Conservation (phyloP, 2,329 filamentous ascomycete species). For the Tolypocladium capitatum region DNA sequence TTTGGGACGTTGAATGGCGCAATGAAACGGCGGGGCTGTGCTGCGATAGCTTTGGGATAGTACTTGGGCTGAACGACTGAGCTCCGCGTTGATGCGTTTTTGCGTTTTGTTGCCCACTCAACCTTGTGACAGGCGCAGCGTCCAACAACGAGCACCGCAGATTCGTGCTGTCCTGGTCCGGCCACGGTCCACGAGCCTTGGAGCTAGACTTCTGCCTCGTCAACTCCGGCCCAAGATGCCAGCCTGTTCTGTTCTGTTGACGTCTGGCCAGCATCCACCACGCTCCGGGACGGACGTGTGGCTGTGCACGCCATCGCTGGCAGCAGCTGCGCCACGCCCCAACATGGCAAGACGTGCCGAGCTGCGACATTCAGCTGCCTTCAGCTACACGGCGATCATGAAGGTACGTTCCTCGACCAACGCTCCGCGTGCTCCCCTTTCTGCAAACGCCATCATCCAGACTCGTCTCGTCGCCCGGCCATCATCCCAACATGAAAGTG, state of each 20-base stretch:
- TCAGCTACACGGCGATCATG: neutral
- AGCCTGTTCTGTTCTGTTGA: neutral
- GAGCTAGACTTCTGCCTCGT: neutral
- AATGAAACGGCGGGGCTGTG: conserved; percentile 1
- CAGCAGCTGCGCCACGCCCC: neutral
- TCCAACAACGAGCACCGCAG: neutral
- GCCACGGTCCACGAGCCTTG: neutral
- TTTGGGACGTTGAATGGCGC: conserved; percentile 1
- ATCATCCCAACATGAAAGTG: conserved; percentile 4
- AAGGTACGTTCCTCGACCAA: neutral
- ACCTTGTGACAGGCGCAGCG: neutral
- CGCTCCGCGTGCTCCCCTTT: neutral
- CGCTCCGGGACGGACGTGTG: neutral
- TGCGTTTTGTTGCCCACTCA: neutral
- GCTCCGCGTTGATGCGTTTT: neutral
- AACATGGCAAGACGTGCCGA: too few species aligned
- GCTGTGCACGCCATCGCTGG: neutral
- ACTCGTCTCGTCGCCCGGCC: neutral
- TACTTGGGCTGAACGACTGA: neutral
- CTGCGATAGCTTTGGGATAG: neutral
- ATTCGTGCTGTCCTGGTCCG: neutral
- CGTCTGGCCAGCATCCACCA: neutral
- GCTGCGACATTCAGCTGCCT: too few species aligned
- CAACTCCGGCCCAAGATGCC: too few species aligned
- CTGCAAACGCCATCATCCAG: neutral